Evolutionary conservation across 192 early-diverging fungal species (phyloP).

Genomic region (Chytriomyces sp.): DNA sequence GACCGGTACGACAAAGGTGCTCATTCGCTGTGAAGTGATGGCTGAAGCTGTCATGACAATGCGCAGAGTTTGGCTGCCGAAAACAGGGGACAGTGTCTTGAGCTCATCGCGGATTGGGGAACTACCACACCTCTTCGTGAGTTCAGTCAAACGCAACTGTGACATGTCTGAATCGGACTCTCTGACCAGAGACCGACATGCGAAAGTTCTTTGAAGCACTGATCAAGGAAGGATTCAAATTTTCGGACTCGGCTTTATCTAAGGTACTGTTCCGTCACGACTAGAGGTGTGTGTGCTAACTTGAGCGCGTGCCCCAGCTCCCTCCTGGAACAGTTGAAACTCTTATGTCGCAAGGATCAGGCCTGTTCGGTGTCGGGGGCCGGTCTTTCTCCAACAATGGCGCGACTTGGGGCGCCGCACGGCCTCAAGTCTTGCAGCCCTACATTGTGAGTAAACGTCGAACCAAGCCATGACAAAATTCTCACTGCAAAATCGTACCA

Average conservation of each 20-base stretch:
- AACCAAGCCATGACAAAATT: too few relatives aligned
- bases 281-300: too few relatives aligned
- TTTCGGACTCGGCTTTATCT: background rate
- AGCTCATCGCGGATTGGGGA: conserved; percentile 32
- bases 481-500: too few relatives aligned
- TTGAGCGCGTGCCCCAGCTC: background rate
- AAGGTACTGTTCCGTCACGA: background rate
- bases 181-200: background rate
- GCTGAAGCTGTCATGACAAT: background rate
- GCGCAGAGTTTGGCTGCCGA: conserved; percentile 12
- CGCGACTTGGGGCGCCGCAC: too few relatives aligned
- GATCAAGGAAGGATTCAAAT: conserved; percentile 1
- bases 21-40: background rate
- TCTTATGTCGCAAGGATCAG: too few relatives aligned
- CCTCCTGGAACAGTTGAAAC: background rate
- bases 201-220: background rate
- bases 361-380: too few relatives aligned
- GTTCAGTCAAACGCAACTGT: background rate
- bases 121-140: background rate
- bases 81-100: conserved; percentile 30
- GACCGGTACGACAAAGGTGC: background rate
- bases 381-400: background rate
- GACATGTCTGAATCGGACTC: background rate
- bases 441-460: too few relatives aligned
- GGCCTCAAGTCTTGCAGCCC: too few relatives aligned